These are phyloP conservation scores for Diaporthe ampelina DNA, from an alignment of 2,329 filamentous ascomycete species.

Conservation along the genomic window DNA sequence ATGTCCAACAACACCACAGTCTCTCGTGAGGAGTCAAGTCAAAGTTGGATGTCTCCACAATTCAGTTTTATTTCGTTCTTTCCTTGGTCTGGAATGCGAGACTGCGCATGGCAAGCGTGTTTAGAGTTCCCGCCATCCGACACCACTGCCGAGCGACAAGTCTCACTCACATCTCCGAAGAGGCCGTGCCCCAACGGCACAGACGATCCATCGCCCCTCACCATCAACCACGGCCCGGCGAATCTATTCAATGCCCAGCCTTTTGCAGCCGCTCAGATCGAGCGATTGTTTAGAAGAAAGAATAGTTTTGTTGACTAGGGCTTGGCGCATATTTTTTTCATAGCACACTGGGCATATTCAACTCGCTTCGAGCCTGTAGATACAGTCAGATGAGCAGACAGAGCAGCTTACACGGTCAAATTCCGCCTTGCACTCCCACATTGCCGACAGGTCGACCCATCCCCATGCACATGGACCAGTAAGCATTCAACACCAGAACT, in stretches of 20 bases:
- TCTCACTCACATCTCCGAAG: constrained; percentile 20
- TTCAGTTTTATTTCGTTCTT: no score
- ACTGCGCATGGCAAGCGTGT: constrained; percentile 18
- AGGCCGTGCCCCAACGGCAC: constrained; percentile 20
- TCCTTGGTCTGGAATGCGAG: constrained; percentile 1
- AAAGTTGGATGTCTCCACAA: background rate
- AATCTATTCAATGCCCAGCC: background rate
- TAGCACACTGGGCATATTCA: background rate
- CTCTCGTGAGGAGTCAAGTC: constrained; percentile 1
- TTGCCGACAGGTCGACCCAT: background rate
- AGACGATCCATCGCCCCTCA: constrained; percentile 13
- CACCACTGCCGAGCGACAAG: constrained; percentile 24
- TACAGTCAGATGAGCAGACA: background rate
- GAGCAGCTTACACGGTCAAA: constrained; percentile 15
- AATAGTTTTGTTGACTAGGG: background rate
- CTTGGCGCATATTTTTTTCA: background rate
- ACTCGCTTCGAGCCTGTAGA: background rate
- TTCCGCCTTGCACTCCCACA: background rate
- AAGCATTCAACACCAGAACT: background rate
- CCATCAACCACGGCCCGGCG: background rate
- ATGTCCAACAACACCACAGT: background rate
- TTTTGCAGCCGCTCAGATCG: background rate
- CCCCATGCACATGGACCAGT: background rate
- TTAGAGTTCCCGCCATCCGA: constrained; percentile 18
- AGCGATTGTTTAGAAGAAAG: background rate